These are phyloP conservation scores for Pascua guehoae DNA, from an alignment of 1,284 basidiomycete genomes.

Conservation along the genomic window DNA sequence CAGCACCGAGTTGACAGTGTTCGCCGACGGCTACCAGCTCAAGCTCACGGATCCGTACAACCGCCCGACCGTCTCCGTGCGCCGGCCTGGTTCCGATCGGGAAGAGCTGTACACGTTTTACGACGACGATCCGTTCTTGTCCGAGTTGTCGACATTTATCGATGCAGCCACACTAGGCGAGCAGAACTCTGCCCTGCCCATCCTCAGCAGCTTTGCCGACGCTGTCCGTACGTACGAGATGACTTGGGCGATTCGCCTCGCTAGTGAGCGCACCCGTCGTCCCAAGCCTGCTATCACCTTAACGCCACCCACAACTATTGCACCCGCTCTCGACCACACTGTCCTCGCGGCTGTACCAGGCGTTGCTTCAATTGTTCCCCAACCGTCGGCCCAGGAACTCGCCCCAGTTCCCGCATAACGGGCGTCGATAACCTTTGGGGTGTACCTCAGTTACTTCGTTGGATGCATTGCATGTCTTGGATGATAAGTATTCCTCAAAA, in stretches of 20 bases:
- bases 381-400: too few species aligned
- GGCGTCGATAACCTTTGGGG: too few species aligned
- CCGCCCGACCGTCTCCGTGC: slow-evolving; percentile 72
- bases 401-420: too few species aligned
- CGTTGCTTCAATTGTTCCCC: too few species aligned
- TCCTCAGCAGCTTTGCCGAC: slow-evolving; percentile 57
- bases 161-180: slow-evolving; percentile 62
- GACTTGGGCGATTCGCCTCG: slow-evolving; percentile 59
- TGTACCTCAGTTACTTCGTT: too few species aligned
- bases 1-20: slow-evolving; percentile 87
- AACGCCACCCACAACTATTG: too few species aligned
- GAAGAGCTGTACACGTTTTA: slow-evolving; percentile 69
- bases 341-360: too few species aligned
- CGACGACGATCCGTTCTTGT: slow-evolving; percentile 90
- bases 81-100: slow-evolving; percentile 76
- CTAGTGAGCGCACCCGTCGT: slow-evolving; percentile 4
- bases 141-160: slow-evolving; percentile 78
- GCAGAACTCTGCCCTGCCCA: slow-evolving; percentile 44
- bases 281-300: too few species aligned
- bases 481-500: too few species aligned
- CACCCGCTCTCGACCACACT: too few species aligned
- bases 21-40: slow-evolving; percentile 63
- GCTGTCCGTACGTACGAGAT: slow-evolving; percentile 77
- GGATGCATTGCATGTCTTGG: too few species aligned
- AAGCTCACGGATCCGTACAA: slow-evolving; percentile 79